A percentile compares a stretch with the other conserved stretches of the same genome.
These are phyloP conservation scores for Lumnitzera racemosa DNA, from an alignment of 345 rosid genomes.

Conservation along the genomic window DNA sequence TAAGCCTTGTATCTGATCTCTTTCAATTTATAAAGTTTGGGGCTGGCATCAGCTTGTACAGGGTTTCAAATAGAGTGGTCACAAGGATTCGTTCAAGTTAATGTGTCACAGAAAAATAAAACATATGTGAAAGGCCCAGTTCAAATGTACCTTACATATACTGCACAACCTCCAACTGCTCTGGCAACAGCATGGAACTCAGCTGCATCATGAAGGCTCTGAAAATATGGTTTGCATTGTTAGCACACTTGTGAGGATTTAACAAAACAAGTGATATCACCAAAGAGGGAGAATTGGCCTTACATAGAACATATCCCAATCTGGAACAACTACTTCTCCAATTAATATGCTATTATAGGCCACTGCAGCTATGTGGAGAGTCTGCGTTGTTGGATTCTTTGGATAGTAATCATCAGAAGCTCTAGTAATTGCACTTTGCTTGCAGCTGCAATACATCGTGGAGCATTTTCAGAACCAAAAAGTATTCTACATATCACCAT, in stretches of 20 bases:
- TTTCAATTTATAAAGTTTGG: no score
- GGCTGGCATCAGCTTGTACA: no score
- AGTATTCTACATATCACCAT: no score
- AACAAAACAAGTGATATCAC: neutral
- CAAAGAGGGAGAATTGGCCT: constrained; percentile 3
- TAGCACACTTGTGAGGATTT: neutral
- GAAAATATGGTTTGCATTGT: constrained; percentile 7
- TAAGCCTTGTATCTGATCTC: no score
- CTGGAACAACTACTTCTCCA: constrained; percentile 54
- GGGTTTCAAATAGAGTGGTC: no score
- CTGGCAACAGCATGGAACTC: constrained; percentile 54
- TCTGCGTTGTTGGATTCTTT: constrained; percentile 33
- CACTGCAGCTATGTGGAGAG: constrained; percentile 47
- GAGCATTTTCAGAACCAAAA: neutral
- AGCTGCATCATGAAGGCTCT: constrained; percentile 53
- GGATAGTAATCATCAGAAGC: constrained; percentile 58
- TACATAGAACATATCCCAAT: constrained; percentile 64
- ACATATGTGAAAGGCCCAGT: neutral
- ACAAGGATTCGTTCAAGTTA: no score
- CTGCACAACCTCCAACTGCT: constrained; percentile 55
- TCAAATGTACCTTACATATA: constrained; percentile 34
- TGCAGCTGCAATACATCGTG: constrained; percentile 23
- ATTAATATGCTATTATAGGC: constrained; percentile 51
- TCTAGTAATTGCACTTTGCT: constrained; percentile 37
- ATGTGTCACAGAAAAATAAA: neutral